These are phyloP conservation scores for Botrytis medusae DNA, from an alignment of 2,329 filamentous ascomycete species.

Conservation along the genomic window DNA sequence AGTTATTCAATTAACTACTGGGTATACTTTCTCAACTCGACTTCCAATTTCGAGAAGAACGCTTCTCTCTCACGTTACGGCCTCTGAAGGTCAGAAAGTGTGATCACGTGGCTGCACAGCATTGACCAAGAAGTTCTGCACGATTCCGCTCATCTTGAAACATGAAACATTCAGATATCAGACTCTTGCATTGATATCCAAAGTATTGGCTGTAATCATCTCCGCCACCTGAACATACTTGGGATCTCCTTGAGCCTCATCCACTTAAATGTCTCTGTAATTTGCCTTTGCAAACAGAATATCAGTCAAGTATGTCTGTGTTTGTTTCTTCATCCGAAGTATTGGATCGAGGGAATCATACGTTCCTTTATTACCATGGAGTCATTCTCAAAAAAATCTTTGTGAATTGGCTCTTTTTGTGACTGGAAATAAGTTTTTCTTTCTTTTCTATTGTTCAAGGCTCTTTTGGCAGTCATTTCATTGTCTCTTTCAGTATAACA, in stretches of 20 bases:
- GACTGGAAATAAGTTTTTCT: background rate
- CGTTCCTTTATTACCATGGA: background rate
- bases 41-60: background rate
- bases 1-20: background rate
- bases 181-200: background rate
- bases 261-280: background rate
- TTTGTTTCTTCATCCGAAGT: slow-evolving; percentile 6
- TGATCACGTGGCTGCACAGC: background rate
- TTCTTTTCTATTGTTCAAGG: background rate
- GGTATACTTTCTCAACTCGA: background rate
- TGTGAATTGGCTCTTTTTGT: background rate
- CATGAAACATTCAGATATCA: slow-evolving; percentile 11
- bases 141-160: background rate
- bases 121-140: background rate
- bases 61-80: background rate
- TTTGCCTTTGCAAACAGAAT: background rate
- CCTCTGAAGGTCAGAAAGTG: background rate
- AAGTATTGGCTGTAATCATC: slow-evolving; percentile 10
- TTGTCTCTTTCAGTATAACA: background rate
- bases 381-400: background rate
- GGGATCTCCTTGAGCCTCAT: background rate
- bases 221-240: background rate
- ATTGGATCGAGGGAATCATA: background rate
- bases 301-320: background rate
- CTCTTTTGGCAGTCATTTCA: background rate